Base-by-base conservation (phyloP, 73 alveolate species). In the Paramecium pentaurelia region DNA sequence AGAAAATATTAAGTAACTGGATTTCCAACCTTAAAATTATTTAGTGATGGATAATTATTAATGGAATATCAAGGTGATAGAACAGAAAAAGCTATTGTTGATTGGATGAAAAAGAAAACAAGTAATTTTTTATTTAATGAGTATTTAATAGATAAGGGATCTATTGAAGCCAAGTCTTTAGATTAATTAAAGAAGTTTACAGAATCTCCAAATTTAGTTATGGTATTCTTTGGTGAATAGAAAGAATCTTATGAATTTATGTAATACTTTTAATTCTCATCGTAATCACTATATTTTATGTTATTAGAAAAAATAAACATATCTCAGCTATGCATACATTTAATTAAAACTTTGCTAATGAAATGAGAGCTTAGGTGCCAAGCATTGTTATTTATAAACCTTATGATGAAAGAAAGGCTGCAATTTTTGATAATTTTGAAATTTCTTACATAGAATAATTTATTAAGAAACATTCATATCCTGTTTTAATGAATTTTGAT, bases 331-430 rank as follows among this genome's bases (percentile, higher is more conserved):
- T 75, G 18, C 88, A 75, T 38, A 75, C 88, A 34, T 75, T 75
- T 75, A 75, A 75, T 10, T 75, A 75, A 27, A 75, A 75, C 40
- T 37, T 5, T 18, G 88, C 88, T 14, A 75, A 75, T 75, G 58
- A 75, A n/a, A 34, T 75, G 58, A 75, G 49, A 75, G 88, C 40
- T 22, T 30, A 37, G 11, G 88, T 75, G 8, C 88, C 88, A 2
- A 37, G 68, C 49, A 27, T 75, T n/a, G 88, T 75, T 37, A 20
- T 75, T 30, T 75, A 34, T 75, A 75, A 75, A 40, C 64, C 88
- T 9, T 75, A 37, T 75, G 88, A 75, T 75, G 88, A 75, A 75
- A 75, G 88, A 37, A 75, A 75, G 12, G 88, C 60, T 11, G 60
- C 60, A 14, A 22, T 75, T 30, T 1, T 38, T 12, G 88, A 75